Evolutionary conservation across 371 early-diverging fungal species (phyloP).

Genomic region (Funneliformis caledonium): DNA sequence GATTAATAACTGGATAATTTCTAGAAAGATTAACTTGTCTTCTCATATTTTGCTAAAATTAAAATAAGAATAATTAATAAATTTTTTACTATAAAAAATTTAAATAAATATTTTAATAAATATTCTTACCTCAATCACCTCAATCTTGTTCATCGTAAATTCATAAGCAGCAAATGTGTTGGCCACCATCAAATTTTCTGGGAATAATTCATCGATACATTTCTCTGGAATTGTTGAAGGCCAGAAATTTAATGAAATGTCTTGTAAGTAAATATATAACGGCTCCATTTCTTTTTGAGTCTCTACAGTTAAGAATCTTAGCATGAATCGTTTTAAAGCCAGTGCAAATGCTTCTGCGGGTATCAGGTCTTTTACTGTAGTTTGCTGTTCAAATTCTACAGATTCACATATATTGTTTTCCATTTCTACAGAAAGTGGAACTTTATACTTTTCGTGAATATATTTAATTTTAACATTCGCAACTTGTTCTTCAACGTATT

Average conservation of each 20-base stretch:
- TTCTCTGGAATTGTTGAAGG: constrained; percentile 6
- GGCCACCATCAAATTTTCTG: constrained; percentile 1
- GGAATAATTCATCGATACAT: constrained; percentile 5
- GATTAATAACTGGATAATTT: too few relatives aligned
- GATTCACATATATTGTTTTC: neutral
- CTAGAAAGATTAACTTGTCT: neutral
- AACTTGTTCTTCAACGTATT: constrained; percentile 23
- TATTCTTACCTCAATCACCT: constrained; percentile 18
- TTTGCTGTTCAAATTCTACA: constrained; percentile 23
- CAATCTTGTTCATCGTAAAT: neutral
- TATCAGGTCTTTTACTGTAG: constrained; percentile 1
- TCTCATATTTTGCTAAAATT: neutral
- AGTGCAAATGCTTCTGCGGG: constrained; percentile 31
- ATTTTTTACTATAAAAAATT: neutral
- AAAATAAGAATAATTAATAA: neutral
- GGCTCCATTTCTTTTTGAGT: neutral
- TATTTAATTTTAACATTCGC: constrained; percentile 2
- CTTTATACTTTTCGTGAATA: neutral
- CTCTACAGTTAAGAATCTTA: constrained; percentile 26
- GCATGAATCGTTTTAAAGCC: constrained; percentile 38
- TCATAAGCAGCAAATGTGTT: constrained; percentile 24
- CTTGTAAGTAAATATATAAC: constrained; percentile 7
- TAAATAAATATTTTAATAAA: neutral
- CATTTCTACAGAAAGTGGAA: neutral
- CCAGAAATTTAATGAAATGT: constrained; percentile 17